A percentile compares a stretch with the other conserved stretches of the same genome.
phyloP scores from a whole-genome alignment of 306 rosid genomes.

The Lathyrus sativus region DNA sequence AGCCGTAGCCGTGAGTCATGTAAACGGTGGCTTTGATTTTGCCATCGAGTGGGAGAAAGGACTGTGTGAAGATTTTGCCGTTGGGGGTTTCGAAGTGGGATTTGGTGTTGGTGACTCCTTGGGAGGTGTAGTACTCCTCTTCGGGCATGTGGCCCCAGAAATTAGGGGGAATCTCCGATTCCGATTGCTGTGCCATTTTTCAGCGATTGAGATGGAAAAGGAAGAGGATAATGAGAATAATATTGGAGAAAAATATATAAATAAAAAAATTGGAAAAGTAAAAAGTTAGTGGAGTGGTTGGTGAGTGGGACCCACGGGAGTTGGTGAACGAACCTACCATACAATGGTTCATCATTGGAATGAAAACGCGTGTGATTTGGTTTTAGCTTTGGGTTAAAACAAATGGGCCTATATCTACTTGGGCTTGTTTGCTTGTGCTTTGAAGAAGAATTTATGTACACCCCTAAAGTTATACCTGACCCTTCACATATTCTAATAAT shows the following conservation, averaged over 20 bases:
- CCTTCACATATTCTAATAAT: no score
- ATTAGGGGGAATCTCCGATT: constrained; percentile 55
- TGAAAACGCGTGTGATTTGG: background rate
- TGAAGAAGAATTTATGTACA: no score
- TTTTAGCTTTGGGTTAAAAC: background rate
- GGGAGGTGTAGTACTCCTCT: constrained; percentile 87
- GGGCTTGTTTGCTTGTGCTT: background rate
- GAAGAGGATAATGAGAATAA: background rate
- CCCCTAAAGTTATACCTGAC: no score
- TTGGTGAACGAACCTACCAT: constrained; percentile 36
- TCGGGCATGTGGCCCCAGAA: constrained; percentile 86
- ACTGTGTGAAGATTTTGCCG: constrained; percentile 78
- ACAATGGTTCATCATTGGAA: background rate
- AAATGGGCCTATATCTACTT: background rate
- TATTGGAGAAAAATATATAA: background rate
- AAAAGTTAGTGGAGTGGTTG: constrained; percentile 3
- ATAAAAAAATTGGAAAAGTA: background rate
- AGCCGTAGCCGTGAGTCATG: constrained; percentile 96
- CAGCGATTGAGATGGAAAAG: background rate
- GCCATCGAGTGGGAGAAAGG: constrained; percentile 61
- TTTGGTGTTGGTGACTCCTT: constrained; percentile 71
- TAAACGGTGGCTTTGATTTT: constrained; percentile 68
- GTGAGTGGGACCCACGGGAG: constrained; percentile 32
- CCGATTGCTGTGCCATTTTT: constrained; percentile 39
- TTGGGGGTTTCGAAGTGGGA: constrained; percentile 71